These are phyloP conservation scores for Gnetum montanum DNA, from an alignment of 75 land plant species.

Conservation along the genomic window DNA sequence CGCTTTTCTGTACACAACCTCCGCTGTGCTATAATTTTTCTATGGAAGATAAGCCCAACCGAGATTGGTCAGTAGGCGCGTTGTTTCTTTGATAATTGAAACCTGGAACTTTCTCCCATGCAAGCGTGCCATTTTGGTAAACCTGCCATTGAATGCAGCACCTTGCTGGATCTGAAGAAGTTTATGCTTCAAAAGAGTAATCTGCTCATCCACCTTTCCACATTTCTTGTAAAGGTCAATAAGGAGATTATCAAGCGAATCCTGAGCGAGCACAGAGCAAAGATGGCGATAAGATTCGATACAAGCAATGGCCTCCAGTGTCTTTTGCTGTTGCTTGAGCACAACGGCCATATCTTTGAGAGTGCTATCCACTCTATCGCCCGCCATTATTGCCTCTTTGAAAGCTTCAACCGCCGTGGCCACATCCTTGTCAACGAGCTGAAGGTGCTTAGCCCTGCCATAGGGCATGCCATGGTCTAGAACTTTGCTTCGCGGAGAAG, in stretches of 20 bases:
- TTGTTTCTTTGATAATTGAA: constrained; percentile 81
- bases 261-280: constrained; percentile 60
- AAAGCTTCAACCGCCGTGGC: constrained; percentile 45
- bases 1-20: constrained; percentile 39
- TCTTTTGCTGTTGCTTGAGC: constrained; percentile 58
- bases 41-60: constrained; percentile 98
- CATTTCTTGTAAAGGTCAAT: constrained; percentile 80
- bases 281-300: constrained; percentile 42
- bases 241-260: constrained; percentile 60
- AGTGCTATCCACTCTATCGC: constrained; percentile 64
- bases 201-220: constrained; percentile 85
- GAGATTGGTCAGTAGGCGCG: constrained; percentile 81
- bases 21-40: constrained; percentile 31
- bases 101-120: constrained; percentile 95
- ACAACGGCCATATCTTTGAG: constrained; percentile 71
- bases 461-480: not conserved
- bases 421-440: constrained; percentile 53
- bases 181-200: constrained; percentile 73
- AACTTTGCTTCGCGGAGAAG: too few species aligned
- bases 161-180: constrained; percentile 66
- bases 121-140: constrained; percentile 88
- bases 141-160: constrained; percentile 78
- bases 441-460: constrained; percentile 1
- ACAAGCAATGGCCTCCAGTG: constrained; percentile 49
- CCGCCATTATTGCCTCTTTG: constrained; percentile 53